Evolutionary conservation across 2,329 filamentous ascomycete species (phyloP).

Genomic region (Trichoderma sp.): DNA sequence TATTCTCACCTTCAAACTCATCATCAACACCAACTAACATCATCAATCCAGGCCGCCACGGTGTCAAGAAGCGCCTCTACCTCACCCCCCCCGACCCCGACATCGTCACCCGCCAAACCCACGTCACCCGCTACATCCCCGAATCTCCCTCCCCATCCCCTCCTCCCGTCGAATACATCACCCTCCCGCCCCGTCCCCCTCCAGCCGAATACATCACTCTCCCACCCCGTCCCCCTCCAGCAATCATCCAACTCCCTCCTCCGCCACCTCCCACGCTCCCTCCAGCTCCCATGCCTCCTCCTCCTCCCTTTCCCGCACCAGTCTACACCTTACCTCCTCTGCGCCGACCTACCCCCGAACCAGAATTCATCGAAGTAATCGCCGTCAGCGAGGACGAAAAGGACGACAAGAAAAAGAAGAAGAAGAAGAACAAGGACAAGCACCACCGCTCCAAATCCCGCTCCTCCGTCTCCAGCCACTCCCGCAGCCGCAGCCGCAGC

Average conservation of each 20-base stretch:
- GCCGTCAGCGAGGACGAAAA: slow-evolving; percentile 33
- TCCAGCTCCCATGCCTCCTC: slow-evolving; percentile 25
- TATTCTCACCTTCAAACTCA: too few relatives aligned
- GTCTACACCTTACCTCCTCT: slow-evolving; percentile 21
- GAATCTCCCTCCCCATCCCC: slow-evolving; percentile 32
- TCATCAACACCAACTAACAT: too few relatives aligned
- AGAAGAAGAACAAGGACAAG: slow-evolving; percentile 15
- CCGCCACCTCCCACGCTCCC: slow-evolving; percentile 22
- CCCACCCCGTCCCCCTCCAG: slow-evolving; percentile 23
- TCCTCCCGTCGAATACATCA: slow-evolving; percentile 25
- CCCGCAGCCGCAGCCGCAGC: slow-evolving; percentile 27
- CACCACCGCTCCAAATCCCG: slow-evolving; percentile 26
- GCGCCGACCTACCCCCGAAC: slow-evolving; percentile 27
- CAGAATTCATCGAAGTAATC: slow-evolving; percentile 39
- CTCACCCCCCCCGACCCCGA: slow-evolving; percentile 40
- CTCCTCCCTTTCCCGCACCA: slow-evolving; percentile 2
- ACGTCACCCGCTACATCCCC: slow-evolving; percentile 40
- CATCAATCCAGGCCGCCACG: neutral
- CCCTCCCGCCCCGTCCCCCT: slow-evolving; percentile 31
- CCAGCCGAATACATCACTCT: slow-evolving; percentile 24
- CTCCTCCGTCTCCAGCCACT: slow-evolving; percentile 21
- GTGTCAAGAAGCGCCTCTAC: slow-evolving; percentile 43
- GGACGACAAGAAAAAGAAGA: slow-evolving; percentile 18
- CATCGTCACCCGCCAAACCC: slow-evolving; percentile 35
- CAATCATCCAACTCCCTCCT: slow-evolving; percentile 21